Evolutionary conservation across 495 filamentous ascomycete species (phyloP).

Genomic region (Viridothelium virens): DNA sequence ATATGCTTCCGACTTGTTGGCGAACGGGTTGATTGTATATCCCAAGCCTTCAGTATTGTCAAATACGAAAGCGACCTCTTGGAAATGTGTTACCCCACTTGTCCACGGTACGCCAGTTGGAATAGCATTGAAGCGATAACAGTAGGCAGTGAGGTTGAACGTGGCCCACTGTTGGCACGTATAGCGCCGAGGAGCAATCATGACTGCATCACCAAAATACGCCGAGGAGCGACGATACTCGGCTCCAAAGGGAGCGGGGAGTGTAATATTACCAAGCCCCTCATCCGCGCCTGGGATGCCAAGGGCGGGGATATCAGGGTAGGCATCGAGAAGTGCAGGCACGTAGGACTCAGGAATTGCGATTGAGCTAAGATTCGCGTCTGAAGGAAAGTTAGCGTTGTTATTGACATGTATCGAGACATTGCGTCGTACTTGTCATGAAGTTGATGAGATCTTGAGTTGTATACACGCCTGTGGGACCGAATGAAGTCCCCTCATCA

Average conservation of each 20-base stretch:
- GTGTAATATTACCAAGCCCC: slow-evolving; percentile 18
- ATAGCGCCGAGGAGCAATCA: slow-evolving; percentile 50
- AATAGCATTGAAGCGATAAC: slow-evolving; percentile 54
- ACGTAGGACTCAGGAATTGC: slow-evolving; percentile 37
- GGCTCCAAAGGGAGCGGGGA: slow-evolving; percentile 34
- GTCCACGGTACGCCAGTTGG: slow-evolving; percentile 34
- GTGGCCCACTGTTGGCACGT: slow-evolving; percentile 48
- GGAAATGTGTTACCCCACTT: slow-evolving; percentile 49
- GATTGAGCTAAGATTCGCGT: slow-evolving; percentile 35
- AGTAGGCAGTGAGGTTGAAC: slow-evolving; percentile 44
- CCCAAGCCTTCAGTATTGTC: slow-evolving; percentile 47
- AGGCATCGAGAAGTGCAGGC: slow-evolving; percentile 40
- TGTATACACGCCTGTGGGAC: slow-evolving; percentile 40
- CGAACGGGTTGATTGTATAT: slow-evolving; percentile 44
- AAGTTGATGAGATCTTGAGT: slow-evolving; percentile 35
- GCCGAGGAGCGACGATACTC: slow-evolving; percentile 49
- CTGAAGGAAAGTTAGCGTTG: not conserved
- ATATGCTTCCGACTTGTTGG: slow-evolving; percentile 40
- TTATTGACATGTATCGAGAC: slow-evolving; percentile 22
- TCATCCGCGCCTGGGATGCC: slow-evolving; percentile 25
- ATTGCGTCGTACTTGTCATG: slow-evolving; percentile 25
- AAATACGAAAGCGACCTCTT: slow-evolving; percentile 55
- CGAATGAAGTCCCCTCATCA: slow-evolving; percentile 58
- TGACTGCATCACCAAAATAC: slow-evolving; percentile 45
- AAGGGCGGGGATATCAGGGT: slow-evolving; percentile 27